phyloP scores from a whole-genome alignment of 805 yeast species.

The Aciculoconidium aculeatum region DNA sequence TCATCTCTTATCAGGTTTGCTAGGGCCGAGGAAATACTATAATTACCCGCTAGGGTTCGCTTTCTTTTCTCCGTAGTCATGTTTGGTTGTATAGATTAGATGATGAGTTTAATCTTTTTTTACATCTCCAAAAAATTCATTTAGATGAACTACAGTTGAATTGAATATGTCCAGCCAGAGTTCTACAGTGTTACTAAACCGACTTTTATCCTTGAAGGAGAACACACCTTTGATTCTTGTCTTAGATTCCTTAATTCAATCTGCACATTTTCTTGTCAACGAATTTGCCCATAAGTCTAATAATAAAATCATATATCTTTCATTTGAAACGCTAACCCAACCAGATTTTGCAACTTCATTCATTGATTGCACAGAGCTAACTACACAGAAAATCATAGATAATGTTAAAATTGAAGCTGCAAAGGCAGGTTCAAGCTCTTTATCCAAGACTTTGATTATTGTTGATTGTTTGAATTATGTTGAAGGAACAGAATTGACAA shows the following conservation, averaged over 20 bases:
- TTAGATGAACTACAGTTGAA: not conserved
- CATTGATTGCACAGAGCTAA: conserved; percentile 36
- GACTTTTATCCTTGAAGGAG: conserved; percentile 70
- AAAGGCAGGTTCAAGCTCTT: conserved; percentile 8
- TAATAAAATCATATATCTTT: conserved; percentile 45
- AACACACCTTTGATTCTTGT: conserved; percentile 65
- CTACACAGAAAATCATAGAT: conserved; percentile 14
- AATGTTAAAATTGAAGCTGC: conserved; percentile 17
- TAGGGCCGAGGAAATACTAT: conserved; percentile 27
- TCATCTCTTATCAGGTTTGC: conserved; percentile 21
- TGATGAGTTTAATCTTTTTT: conserved; percentile 1
- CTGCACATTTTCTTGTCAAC: conserved; percentile 47
- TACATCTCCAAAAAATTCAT: not conserved
- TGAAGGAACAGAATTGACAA: conserved; percentile 38
- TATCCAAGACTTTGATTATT: conserved; percentile 40
- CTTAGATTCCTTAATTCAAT: conserved; percentile 65
- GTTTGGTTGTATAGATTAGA: not conserved
- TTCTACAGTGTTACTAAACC: conserved; percentile 49
- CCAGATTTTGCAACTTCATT: conserved; percentile 48
- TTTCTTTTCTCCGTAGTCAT: conserved; percentile 4
- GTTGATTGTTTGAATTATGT: conserved; percentile 69
- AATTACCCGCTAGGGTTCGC: conserved; percentile 21
- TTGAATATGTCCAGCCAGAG: conserved; percentile 27
- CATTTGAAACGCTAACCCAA: conserved; percentile 57
- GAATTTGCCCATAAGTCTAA: conserved; percentile 49